These are phyloP conservation scores for Gyromitra esculenta DNA, from an alignment of 2,329 filamentous ascomycete genomes.

Conservation along the genomic window DNA sequence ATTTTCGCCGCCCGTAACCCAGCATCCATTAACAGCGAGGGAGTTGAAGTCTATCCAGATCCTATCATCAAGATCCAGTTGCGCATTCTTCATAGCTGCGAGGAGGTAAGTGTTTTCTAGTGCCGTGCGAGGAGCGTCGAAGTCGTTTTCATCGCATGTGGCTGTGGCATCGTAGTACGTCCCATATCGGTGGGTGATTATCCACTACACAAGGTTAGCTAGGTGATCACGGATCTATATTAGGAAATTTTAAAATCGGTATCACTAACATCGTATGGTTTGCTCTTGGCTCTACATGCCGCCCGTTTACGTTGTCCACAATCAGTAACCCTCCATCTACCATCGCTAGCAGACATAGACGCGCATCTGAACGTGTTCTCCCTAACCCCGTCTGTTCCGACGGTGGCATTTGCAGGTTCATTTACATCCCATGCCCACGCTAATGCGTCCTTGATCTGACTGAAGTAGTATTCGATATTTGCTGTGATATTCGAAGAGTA, in stretches of 20 bases:
- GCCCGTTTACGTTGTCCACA: conserved; percentile 66
- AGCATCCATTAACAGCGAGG: conserved; percentile 68
- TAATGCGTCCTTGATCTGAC: conserved; percentile 56
- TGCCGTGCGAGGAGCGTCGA: conserved; percentile 69
- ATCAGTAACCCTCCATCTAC: conserved; percentile 69
- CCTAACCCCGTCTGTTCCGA: conserved; percentile 56
- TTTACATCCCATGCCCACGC: conserved; percentile 71
- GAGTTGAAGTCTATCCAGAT: conserved; percentile 72
- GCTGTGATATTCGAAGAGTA: conserved; percentile 65
- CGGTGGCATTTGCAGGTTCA: conserved; percentile 66
- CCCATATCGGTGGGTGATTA: conserved; percentile 62
- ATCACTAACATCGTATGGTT: conserved; percentile 64
- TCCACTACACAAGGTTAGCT: conserved; percentile 63
- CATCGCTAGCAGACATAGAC: conserved; percentile 64
- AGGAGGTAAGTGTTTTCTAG: conserved; percentile 71
- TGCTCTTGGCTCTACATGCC: conserved; percentile 67
- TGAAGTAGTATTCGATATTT: conserved; percentile 60
- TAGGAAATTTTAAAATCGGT: background rate
- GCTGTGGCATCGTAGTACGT: conserved; percentile 63
- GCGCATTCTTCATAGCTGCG: conserved; percentile 58
- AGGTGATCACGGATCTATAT: background rate
- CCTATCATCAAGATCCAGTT: conserved; percentile 58
- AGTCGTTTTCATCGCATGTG: conserved; percentile 65
- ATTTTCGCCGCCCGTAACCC: conserved; percentile 68
- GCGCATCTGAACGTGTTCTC: conserved; percentile 66